Percentiles rank a stretch among this genome's conserved stretches.
These are phyloP conservation scores for Epithele typhae DNA, from an alignment of 768 basidiomycete genomes.

Conservation along the genomic window DNA sequence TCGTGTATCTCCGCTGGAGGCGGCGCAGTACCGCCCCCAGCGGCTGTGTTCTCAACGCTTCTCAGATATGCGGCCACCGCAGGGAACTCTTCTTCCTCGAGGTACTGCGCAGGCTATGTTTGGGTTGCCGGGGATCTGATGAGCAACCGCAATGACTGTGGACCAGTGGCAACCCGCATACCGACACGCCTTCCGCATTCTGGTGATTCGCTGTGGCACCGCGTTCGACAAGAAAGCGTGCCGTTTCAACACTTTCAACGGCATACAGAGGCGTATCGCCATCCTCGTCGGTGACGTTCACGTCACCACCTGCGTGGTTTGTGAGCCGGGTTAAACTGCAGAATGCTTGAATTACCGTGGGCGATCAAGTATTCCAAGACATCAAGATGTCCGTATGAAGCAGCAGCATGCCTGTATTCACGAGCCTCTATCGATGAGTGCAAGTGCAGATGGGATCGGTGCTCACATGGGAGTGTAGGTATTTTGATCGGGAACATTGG, in stretches of 20 bases:
- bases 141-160: background rate
- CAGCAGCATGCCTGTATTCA: constrained; percentile 84
- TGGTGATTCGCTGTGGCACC: constrained; percentile 61
- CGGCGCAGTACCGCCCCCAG: constrained; percentile 10
- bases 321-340: background rate
- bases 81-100: constrained; percentile 62
- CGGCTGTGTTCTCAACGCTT: constrained; percentile 24
- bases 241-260: constrained; percentile 77
- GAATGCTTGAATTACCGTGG: constrained; percentile 42
- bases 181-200: constrained; percentile 75
- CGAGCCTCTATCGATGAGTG: too few species aligned
- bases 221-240: constrained; percentile 71
- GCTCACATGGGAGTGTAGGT: constrained; percentile 82
- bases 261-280: constrained; percentile 92
- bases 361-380: constrained; percentile 76
- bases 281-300: constrained; percentile 81
- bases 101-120: constrained; percentile 66
- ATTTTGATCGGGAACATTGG: constrained; percentile 65
- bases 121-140: constrained; percentile 1
- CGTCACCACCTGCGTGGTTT: constrained; percentile 62
- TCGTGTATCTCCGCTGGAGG: constrained; percentile 8
- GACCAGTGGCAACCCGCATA: constrained; percentile 31
- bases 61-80: constrained; percentile 61
- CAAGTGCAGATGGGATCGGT: background rate
- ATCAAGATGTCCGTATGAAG: constrained; percentile 81